Percentiles rank a stretch among this genome's conserved stretches.
These are phyloP conservation scores for Betula pendula DNA, from an alignment of 306 rosid species.

Conservation along the genomic window DNA sequence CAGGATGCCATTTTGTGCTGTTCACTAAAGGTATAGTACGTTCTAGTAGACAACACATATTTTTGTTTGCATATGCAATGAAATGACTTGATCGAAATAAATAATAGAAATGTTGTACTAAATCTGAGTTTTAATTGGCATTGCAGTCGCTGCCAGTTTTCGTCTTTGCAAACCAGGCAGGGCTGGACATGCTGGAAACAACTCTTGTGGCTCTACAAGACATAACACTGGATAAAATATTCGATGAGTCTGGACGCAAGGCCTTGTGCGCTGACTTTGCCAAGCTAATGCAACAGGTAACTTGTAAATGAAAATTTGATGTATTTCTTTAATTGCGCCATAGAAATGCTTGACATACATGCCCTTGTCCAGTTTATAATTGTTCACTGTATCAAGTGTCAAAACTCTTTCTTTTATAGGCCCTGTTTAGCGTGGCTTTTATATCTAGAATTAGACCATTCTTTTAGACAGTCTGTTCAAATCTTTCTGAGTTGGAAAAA, in stretches of 20 bases:
- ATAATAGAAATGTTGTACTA: neutral
- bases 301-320: neutral
- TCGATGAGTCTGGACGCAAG: constrained; percentile 84
- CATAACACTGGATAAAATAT: constrained; percentile 87
- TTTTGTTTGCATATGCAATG: neutral
- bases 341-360: neutral
- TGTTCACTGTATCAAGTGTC: no score
- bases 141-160: constrained; percentile 79
- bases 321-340: neutral
- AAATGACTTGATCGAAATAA: neutral
- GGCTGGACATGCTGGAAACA: constrained; percentile 97
- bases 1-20: constrained; percentile 93
- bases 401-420: no score
- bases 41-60: neutral
- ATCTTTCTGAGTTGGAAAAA: no score
- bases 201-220: constrained; percentile 90
- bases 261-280: constrained; percentile 71
- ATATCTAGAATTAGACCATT: neutral
- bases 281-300: constrained; percentile 92
- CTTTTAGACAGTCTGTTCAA: no score
- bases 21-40: constrained; percentile 59
- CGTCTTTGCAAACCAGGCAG: constrained; percentile 89
- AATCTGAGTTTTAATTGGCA: neutral
- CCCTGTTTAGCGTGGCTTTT: no score
- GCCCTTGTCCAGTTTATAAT: neutral